A percentile compares a stretch with the other conserved stretches of the same genome.
These are phyloP conservation scores for Candida anglica DNA, from an alignment of 805 yeast species.

Conservation along the genomic window DNA sequence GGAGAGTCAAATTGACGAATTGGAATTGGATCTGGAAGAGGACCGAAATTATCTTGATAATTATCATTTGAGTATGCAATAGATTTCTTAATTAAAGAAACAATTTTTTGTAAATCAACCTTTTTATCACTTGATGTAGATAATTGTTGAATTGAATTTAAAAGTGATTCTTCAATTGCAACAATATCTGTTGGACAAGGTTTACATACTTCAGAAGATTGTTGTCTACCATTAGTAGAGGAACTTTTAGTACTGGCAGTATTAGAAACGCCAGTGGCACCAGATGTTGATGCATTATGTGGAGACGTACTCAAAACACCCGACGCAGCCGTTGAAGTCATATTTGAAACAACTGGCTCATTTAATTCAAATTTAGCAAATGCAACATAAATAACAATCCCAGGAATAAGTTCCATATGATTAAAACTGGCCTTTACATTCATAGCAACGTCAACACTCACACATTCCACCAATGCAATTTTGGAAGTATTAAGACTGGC, in stretches of 20 bases:
- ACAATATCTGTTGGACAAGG: constrained; percentile 18
- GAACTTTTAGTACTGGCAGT: constrained; percentile 1
- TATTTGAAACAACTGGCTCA: background rate
- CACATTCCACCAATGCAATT: constrained; percentile 61
- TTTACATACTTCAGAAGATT: constrained; percentile 7
- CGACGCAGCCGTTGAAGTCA: constrained; percentile 4
- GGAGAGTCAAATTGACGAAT: constrained; percentile 83
- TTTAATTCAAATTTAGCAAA: constrained; percentile 66
- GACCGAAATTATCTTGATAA: constrained; percentile 57
- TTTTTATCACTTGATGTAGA: constrained; percentile 9
- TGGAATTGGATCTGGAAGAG: constrained; percentile 69
- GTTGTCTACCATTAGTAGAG: background rate
- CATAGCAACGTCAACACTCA: constrained; percentile 69
- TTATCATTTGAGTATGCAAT: constrained; percentile 39
- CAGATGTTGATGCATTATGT: constrained; percentile 8
- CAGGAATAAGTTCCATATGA: constrained; percentile 80
- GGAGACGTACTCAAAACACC: background rate
- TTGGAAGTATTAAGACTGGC: constrained; percentile 16
- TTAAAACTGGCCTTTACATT: constrained; percentile 73
- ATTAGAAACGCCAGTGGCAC: constrained; percentile 6
- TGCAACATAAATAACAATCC: constrained; percentile 69
- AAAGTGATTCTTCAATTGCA: constrained; percentile 17
- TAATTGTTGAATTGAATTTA: constrained; percentile 14
- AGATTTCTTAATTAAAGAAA: constrained; percentile 40
- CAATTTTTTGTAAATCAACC: constrained; percentile 35